A percentile compares a stretch with the other conserved stretches of the same genome.
These are phyloP conservation scores for Pilaira anomala DNA, from an alignment of 192 early-diverging fungal species.

Conservation along the genomic window DNA sequence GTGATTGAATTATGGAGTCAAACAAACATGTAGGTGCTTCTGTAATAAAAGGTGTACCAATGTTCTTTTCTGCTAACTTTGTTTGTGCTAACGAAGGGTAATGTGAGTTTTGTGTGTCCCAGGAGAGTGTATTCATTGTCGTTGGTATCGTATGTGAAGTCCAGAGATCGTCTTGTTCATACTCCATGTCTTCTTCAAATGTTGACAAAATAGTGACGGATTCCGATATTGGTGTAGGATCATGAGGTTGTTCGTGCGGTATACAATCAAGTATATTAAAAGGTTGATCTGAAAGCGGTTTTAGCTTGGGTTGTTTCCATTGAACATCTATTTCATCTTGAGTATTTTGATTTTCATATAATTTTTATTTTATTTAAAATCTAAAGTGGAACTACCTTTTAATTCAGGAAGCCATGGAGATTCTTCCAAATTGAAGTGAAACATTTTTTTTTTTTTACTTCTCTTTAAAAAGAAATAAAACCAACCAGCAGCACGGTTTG, in stretches of 20 bases:
- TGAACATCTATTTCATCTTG: not conserved
- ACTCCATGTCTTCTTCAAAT: not conserved
- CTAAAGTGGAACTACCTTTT: no score
- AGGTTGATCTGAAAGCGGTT: conserved; percentile 8
- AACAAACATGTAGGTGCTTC: not conserved
- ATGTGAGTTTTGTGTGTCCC: not conserved
- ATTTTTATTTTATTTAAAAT: no score
- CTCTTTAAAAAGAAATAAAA: no score
- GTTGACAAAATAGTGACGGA: not conserved
- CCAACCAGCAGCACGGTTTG: no score
- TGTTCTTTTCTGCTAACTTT: not conserved
- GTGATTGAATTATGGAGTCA: conserved; percentile 2
- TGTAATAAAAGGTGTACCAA: conserved; percentile 12
- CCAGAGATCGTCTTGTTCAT: conserved; percentile 10
- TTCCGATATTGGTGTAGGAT: not conserved
- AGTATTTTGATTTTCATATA: no score
- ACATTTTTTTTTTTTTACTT: no score
- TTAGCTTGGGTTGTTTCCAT: not conserved
- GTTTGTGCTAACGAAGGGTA: not conserved
- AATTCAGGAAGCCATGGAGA: no score
- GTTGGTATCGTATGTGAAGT: not conserved
- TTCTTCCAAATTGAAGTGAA: no score
- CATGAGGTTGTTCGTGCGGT: not conserved
- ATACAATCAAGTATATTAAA: conserved; percentile 8
- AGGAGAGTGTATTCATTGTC: not conserved